Percentiles rank a stretch among this genome's conserved stretches.
These are phyloP conservation scores for Pseudohalonectria lignicola DNA, from an alignment of 2,329 filamentous ascomycete species.

Conservation along the genomic window DNA sequence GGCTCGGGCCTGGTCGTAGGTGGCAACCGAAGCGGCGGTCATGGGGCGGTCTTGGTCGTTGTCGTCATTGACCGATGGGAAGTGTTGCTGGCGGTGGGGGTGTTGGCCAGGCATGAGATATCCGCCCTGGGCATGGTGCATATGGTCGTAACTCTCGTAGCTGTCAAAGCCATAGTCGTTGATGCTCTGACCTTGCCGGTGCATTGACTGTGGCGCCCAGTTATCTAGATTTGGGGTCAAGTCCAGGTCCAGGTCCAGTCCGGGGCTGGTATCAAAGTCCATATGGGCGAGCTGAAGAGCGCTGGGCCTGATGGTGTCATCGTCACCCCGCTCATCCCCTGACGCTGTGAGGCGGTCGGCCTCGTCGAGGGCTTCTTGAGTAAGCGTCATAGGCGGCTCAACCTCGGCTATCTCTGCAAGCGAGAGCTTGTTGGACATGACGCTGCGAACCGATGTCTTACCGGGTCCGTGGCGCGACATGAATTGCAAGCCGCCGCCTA, in stretches of 20 bases:
- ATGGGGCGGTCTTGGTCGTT: slow-evolving; percentile 27
- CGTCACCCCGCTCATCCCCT: slow-evolving; percentile 20
- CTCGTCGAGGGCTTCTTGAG: slow-evolving; percentile 39
- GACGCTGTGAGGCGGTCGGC: slow-evolving; percentile 31
- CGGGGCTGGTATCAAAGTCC: slow-evolving; percentile 10
- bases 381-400: slow-evolving; percentile 37
- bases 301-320: slow-evolving; percentile 22
- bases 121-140: no score
- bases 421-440: slow-evolving; percentile 36
- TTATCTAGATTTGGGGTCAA: no score
- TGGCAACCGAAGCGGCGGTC: slow-evolving; percentile 46
- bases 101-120: no score
- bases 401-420: slow-evolving; percentile 47
- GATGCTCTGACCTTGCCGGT: no score
- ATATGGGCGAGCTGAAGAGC: slow-evolving; percentile 24
- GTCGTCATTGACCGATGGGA: no score
- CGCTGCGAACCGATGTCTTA: slow-evolving; percentile 40
- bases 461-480: slow-evolving; percentile 42
- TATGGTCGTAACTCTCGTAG: no score
- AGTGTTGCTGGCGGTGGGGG: no score
- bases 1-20: slow-evolving; percentile 52
- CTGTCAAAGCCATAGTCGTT: no score
- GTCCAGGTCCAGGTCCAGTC: slow-evolving; percentile 10
- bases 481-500: slow-evolving; percentile 19
- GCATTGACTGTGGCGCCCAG: no score